Evolutionary conservation across 163 green algal species (phyloP).

Genomic region (Volvox carteri): DNA sequence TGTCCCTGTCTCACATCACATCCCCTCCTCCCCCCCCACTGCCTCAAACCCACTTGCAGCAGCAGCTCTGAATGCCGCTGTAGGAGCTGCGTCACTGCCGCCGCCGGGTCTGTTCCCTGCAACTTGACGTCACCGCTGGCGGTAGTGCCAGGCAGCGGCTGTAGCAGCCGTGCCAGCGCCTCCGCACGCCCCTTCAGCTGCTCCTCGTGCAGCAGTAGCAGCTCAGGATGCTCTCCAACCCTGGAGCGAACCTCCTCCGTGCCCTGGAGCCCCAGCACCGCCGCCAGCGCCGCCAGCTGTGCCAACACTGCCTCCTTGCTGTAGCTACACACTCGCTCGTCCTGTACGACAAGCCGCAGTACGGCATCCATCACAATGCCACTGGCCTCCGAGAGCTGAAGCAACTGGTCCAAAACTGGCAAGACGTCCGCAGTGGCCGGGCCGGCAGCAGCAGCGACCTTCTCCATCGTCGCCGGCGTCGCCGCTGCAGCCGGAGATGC

Average conservation of each 20-base stretch:
- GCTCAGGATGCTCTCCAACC: constrained; percentile 50
- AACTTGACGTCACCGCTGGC: not conserved
- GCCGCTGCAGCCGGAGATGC: not conserved
- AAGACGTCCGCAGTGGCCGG: not conserved
- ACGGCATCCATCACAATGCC: not conserved
- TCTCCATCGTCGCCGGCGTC: not conserved
- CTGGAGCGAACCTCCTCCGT: constrained; percentile 30
- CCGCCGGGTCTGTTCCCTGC: not conserved
- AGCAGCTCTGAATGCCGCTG: constrained; percentile 52
- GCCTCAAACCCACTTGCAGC: constrained; percentile 57
- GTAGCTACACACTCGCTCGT: not conserved
- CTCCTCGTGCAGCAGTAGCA: constrained; percentile 54
- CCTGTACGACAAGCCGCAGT: constrained; percentile 11
- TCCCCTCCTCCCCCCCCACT: no score
- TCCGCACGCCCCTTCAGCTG: constrained; percentile 32
- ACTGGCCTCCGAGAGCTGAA: not conserved
- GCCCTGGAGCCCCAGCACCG: constrained; percentile 52
- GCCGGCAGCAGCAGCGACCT: not conserved
- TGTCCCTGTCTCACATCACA: no score
- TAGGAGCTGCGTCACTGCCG: not conserved
- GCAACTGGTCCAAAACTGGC: constrained; percentile 22
- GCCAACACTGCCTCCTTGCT: constrained; percentile 11
- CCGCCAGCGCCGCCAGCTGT: constrained; percentile 51
- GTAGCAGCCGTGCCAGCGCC: constrained; percentile 30
- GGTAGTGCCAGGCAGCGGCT: not conserved